Evolutionary conservation across 208 protist genomes (phyloP).

Genomic region (Leishmania guyanensis): DNA sequence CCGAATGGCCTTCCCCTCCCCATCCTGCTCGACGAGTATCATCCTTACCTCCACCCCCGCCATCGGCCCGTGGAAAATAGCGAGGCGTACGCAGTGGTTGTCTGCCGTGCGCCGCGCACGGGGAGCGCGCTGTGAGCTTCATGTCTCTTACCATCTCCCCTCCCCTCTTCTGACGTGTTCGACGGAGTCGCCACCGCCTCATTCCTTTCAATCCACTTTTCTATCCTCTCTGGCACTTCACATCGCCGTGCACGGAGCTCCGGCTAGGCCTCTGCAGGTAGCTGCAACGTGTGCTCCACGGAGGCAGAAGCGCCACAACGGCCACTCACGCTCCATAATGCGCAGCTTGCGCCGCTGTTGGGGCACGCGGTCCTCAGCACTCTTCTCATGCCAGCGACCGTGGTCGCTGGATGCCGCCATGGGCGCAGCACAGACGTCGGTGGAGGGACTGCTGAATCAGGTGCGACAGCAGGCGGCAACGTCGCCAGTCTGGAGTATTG

Average conservation of each 20-base stretch:
- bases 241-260: not conserved
- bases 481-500: slow-evolving; percentile 42
- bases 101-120: not conserved
- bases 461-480: slow-evolving; percentile 10
- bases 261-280: not conserved
- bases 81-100: not conserved
- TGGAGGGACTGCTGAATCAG: slow-evolving; percentile 4
- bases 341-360: not conserved
- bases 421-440: not conserved
- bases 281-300: not conserved
- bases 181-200: not conserved
- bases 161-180: not conserved
- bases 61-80: not conserved
- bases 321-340: not conserved
- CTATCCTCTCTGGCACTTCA: not conserved
- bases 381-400: not conserved
- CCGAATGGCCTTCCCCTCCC: not conserved
- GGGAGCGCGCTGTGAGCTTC: not conserved
- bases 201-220: not conserved
- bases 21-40: not conserved
- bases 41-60: not conserved
- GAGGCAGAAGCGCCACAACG: not conserved
- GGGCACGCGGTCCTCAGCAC: not conserved
- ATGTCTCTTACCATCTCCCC: not conserved
- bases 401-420: slow-evolving; percentile 17